phyloP scores from a whole-genome alignment of 83 land plant genomes.

The Thuja plicata region DNA sequence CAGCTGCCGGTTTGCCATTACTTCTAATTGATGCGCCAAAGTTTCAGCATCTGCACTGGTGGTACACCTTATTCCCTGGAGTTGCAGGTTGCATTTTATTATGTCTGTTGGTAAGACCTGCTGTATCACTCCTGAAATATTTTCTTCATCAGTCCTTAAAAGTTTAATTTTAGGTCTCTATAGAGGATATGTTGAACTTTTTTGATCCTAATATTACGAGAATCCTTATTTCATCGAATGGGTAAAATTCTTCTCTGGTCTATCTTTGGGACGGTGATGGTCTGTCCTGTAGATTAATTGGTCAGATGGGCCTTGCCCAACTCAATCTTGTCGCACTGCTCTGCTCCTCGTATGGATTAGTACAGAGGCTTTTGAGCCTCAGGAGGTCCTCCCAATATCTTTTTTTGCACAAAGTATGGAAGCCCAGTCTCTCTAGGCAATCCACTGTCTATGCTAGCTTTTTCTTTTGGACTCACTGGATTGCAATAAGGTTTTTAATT shows the following conservation, averaged over 20 bases:
- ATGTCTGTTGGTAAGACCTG: slow-evolving; percentile 55
- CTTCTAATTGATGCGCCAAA: slow-evolving; percentile 64
- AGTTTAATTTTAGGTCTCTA: not conserved
- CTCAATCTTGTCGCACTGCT: too few relatives aligned
- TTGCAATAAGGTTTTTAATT: not conserved
- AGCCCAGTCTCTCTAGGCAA: too few relatives aligned
- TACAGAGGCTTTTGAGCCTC: too few relatives aligned
- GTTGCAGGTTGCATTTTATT: slow-evolving; percentile 66
- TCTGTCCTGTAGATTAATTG: too few relatives aligned
- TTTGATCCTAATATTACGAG: not conserved
- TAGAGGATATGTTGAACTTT: not conserved
- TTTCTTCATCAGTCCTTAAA: not conserved
- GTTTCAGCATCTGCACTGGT: slow-evolving; percentile 45
- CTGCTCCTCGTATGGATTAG: too few relatives aligned
- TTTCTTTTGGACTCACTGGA: too few relatives aligned
- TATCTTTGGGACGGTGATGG: not conserved
- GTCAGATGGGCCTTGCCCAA: too few relatives aligned
- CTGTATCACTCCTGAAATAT: not conserved
- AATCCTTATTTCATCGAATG: not conserved
- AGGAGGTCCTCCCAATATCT: too few relatives aligned
- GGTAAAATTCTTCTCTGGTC: not conserved
- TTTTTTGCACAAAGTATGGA: too few relatives aligned
- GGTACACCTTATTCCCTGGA: slow-evolving; percentile 72
- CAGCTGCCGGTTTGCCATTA: slow-evolving; percentile 73
- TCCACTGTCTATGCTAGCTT: too few relatives aligned